Conservation (phyloP, 345 rosid genomes). For the Pugionium dolabratum region DNA sequence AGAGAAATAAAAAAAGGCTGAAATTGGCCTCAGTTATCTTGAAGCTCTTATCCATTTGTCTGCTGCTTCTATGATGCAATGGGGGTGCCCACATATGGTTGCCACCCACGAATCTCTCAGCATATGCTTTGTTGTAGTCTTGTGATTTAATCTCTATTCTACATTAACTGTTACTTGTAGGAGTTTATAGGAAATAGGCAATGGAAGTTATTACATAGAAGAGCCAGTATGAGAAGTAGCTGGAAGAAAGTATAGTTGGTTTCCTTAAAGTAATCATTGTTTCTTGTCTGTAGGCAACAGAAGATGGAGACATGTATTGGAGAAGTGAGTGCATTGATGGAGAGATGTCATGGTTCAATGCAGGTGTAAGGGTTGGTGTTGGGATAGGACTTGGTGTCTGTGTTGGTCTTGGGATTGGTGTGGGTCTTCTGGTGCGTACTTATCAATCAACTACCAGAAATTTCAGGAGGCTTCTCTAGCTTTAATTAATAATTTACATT, state of each 20-base stretch:
- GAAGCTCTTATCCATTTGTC: constrained; percentile 28
- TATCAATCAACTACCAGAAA: constrained; percentile 74
- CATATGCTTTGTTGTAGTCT: constrained; percentile 8
- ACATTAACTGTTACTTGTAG: constrained; percentile 1
- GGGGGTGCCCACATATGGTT: constrained; percentile 11
- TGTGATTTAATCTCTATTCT: background rate
- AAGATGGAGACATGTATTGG: constrained; percentile 40
- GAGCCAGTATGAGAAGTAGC: background rate
- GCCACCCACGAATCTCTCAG: constrained; percentile 2
- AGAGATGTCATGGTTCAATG: constrained; percentile 88
- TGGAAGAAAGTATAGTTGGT: background rate
- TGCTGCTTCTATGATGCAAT: constrained; percentile 9
- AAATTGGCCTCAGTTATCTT: background rate
- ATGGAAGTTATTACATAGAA: background rate
- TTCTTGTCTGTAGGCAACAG: constrained; percentile 41
- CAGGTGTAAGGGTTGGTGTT: constrained; percentile 93
- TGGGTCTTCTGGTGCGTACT: constrained; percentile 73
- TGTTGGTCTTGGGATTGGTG: constrained; percentile 79
- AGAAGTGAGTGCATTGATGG: constrained; percentile 61
- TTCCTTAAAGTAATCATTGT: background rate
- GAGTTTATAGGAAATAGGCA: background rate
- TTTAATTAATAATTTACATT: background rate
- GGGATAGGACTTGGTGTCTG: constrained; percentile 91
- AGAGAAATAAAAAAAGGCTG: background rate
- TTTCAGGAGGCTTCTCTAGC: constrained; percentile 62